Conservation (phyloP, 2,329 filamentous ascomycete genomes). For the Xylariaceae sp. region DNA sequence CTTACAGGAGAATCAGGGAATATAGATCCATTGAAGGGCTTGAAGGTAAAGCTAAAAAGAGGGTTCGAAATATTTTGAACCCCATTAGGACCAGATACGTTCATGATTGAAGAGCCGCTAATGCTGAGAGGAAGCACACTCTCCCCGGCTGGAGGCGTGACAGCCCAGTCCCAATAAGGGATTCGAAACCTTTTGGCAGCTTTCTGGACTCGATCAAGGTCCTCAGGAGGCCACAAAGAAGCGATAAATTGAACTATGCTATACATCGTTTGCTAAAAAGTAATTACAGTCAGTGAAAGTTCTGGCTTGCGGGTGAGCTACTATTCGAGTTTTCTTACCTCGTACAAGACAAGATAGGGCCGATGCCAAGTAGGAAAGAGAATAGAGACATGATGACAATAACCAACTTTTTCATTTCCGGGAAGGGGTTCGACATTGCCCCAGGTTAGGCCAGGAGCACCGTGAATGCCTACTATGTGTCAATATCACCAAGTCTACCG, state of each 20-base stretch:
- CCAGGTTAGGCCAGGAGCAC: conserved; percentile 69
- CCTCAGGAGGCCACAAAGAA: conserved; percentile 48
- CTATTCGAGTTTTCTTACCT: conserved; percentile 48
- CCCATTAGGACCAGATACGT: conserved; percentile 63
- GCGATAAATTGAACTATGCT: conserved; percentile 44
- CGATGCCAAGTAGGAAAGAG: conserved; percentile 86
- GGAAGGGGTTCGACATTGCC: conserved; percentile 56
- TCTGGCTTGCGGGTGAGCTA: background rate
- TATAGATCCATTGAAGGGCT: conserved; percentile 63
- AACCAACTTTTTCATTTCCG: conserved; percentile 67
- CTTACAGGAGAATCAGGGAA: conserved; percentile 67
- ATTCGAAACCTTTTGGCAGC: conserved; percentile 61
- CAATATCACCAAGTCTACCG: conserved; percentile 18
- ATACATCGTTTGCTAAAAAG: conserved; percentile 49
- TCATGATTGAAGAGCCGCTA: conserved; percentile 50
- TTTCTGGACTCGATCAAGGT: conserved; percentile 56
- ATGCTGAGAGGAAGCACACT: conserved; percentile 58
- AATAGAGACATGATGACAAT: conserved; percentile 78
- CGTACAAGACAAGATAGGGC: conserved; percentile 72
- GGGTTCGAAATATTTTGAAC: conserved; percentile 65
- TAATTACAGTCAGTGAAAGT: background rate
- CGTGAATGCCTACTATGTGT: conserved; percentile 72
- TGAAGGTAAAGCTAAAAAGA: conserved; percentile 66
- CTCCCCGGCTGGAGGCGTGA: conserved; percentile 54
- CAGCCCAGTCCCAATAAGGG: conserved; percentile 67